Evolutionary conservation across 2,329 filamentous ascomycete genomes (phyloP).

Genomic region (Claviceps digitariae): DNA sequence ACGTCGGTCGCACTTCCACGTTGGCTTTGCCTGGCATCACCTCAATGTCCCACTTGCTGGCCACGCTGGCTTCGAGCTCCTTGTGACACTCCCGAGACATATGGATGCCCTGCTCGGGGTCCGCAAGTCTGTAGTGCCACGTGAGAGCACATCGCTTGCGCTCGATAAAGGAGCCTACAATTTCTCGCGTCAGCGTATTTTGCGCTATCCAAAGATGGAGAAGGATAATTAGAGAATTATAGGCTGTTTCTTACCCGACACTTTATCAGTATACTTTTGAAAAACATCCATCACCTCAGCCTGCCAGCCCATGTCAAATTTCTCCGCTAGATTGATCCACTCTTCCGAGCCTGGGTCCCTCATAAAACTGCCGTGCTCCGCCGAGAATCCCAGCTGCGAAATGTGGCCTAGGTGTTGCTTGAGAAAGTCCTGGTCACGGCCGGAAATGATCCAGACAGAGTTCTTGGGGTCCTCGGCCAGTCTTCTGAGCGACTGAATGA

Average conservation of each 20-base stretch:
- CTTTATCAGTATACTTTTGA: slow-evolving; percentile 75
- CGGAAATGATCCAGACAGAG: slow-evolving; percentile 96
- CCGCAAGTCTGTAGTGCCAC: slow-evolving; percentile 91
- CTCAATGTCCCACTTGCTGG: slow-evolving; percentile 75
- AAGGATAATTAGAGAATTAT: too few relatives aligned
- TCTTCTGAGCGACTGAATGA: slow-evolving; percentile 66
- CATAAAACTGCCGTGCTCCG: slow-evolving; percentile 95
- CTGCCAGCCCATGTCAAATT: slow-evolving; percentile 87
- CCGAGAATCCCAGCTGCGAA: slow-evolving; percentile 75
- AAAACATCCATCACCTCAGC: slow-evolving; percentile 71
- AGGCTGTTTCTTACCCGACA: too few relatives aligned
- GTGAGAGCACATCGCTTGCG: slow-evolving; percentile 87
- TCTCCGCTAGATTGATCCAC: slow-evolving; percentile 84
- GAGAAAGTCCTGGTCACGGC: slow-evolving; percentile 83
- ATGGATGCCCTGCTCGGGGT: slow-evolving; percentile 70
- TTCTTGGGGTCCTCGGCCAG: slow-evolving; percentile 72
- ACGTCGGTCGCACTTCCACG: slow-evolving; percentile 87
- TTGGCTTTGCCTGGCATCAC: slow-evolving; percentile 97
- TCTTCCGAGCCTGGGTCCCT: slow-evolving; percentile 59
- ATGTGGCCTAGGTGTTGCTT: slow-evolving; percentile 90
- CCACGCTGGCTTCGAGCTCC: slow-evolving; percentile 64
- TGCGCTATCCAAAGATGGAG: background rate
- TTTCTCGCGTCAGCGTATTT: background rate
- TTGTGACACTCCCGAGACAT: slow-evolving; percentile 72
- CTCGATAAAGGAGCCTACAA: slow-evolving; percentile 74